Evolutionary conservation across 2,329 filamentous ascomycete species (phyloP), one percentile per base, ranked within the genome.

Genomic region (Didymella pinodella): DNA sequence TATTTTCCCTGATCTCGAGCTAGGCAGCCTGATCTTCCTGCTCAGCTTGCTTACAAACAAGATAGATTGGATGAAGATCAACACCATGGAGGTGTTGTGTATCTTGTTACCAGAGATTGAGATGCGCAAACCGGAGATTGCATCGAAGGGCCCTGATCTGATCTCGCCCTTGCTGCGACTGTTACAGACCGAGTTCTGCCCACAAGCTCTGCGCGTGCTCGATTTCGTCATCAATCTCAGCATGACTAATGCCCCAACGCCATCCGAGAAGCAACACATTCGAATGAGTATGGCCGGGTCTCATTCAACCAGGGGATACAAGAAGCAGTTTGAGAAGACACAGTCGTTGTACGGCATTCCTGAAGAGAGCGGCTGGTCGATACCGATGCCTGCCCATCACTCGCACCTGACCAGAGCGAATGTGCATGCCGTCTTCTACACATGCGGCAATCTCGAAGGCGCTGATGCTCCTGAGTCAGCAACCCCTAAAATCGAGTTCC

Each of bases 271-370:
- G 68, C 92, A 97, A 68, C 93, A 98, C 72, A 81, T 99, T 58
- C 88, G 95, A 38, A 99, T 99, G 96, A 98, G 94, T 77, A 97
- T 99, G 92, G 93, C 93, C 5, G 90, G 91, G 12, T 89, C 91
- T 1, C 92, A 93, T 2, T 95, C 93, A 0, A 82, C 76, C 54
- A 90, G 91, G 67, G 88, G 90, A 0, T 90, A 95, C 48, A 89
- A 92, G 48, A 98, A 97, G 74, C 93, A 98, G 77, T 98, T 97
- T 68, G 94, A 97, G 73, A 89, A 91, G 22, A 97, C 92, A 0
- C 91, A 97, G 75, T 97, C 93, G 71, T 80, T 99, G 32, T 99
- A 98, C 75, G 96, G 96, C 28, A 98, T 99, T 58, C 95, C 95
- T 0, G 94, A 98, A 74, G 89, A 93, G 22, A 95, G 92, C 16